A percentile compares a stretch with the other conserved stretches of the same genome.
phyloP scores from a whole-genome alignment of 2,329 filamentous ascomycete species.

The Thielaviopsis punctulata region DNA sequence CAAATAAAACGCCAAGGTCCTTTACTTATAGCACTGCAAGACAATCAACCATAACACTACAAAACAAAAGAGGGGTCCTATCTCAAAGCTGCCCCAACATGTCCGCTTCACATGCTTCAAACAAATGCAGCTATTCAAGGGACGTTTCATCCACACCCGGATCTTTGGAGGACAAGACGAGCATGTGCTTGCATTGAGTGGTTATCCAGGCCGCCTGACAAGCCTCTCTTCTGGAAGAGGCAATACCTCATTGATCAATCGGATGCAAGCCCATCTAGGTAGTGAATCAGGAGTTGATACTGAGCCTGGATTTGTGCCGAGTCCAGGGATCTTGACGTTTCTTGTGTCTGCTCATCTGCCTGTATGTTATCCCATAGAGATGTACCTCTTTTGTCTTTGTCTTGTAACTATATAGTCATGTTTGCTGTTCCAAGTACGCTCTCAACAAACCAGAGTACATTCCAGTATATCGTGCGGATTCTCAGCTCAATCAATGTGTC shows the following conservation, averaged over 20 bases:
- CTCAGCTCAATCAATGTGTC: not conserved
- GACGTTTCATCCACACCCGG: not conserved
- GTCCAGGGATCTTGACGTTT: no score
- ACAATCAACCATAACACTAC: no score
- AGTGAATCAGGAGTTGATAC: not conserved
- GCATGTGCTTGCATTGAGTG: not conserved
- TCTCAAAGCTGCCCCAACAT: no score
- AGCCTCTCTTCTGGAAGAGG: not conserved
- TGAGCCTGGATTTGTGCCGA: not conserved
- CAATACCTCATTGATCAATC: not conserved
- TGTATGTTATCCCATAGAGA: no score
- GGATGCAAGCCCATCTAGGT: not conserved
- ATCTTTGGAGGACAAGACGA: not conserved
- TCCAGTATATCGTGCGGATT: no score
- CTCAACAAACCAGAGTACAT: not conserved
- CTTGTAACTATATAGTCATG: no score
- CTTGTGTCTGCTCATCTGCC: not conserved
- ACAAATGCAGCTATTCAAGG: no score
- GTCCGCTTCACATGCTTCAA: no score
- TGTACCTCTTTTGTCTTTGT: no score
- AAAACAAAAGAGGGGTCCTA: no score
- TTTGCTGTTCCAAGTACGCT: not conserved
- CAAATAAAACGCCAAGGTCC: no score
- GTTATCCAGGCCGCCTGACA: not conserved
- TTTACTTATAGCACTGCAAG: no score